Base-by-base conservation (phyloP, 78 protist genomes). In the Dictyostelium capitatum region DNA sequence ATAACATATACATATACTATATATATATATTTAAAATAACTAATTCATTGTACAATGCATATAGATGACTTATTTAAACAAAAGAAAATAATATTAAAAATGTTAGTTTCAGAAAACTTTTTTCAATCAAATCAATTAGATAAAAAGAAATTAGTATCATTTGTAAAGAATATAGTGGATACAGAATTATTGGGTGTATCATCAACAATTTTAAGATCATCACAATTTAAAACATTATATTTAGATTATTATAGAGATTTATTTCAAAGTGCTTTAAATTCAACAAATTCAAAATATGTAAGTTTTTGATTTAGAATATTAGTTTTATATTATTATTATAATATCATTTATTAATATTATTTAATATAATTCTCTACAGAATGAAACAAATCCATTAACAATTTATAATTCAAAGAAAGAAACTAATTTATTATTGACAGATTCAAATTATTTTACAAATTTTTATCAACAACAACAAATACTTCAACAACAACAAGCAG, bases 21-120 rank as follows among this genome's bases (percentile, higher is more conserved):
- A 46, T 73, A 73, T 47, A 73, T n/a, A 47, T 48, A 74, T 48
- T 20, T 32, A 56, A 12, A 79, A 8, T 25, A 77, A n/a, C n/a
- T n/a, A n/a, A n/a, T n/a, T n/a, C 72, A 37, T 28, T 14, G 19
- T 53, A 10, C 14, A 1, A n/a, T n/a, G n/a, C n/a, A 6, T 54
- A 15, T n/a, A 82, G 89, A 85, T 37, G 91, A 83, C 25, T 56
- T 85, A 15, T 48, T 75, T 32, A 46, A 79, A 59, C 83, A 85
- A 57, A 85, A 85, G 67, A 73, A 75, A 32, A 85, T 85, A 23
- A 53, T 85, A 65, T 46, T 85, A n/a, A 85, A 85, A 23, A 75
- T 85, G 83, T 10, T 85, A 30, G 23, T 85, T 17, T 46, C 92
- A 23, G 83, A 85, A 47, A 53, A 85, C 47, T 73, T 83, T 56